Base-by-base conservation (phyloP, 805 yeast genomes). In the Aciculoconidium aculeatum region DNA sequence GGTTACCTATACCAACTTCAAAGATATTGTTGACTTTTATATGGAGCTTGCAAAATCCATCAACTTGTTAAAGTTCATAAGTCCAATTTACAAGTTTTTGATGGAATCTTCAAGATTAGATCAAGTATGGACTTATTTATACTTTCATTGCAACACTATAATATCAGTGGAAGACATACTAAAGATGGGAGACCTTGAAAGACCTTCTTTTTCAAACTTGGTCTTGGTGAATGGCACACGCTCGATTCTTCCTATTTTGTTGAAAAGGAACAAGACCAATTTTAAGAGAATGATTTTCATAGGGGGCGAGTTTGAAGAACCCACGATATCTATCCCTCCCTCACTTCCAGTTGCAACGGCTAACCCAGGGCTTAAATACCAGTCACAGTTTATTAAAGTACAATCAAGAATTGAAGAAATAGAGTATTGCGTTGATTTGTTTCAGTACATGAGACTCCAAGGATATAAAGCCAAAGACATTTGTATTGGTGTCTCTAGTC, bases 371-470 rank as follows among this genome's bases (percentile, higher is more conserved):
- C 33, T 37, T 23, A 30, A 31, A 22, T 11, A 25, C 16, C 21
- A 12, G n/a, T 9, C 23, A 1, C 44, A 40, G 20, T 30, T 28
- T n/a, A 28, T 49, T 3, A 15, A 30, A 7, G 42, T 36, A 1
- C 25, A 15, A 2, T 32, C 28, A 15, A 39, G 37, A 10, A 28
- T 47, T 10, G 49, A 42, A 28, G 48, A 74, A 38, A 78, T 77
- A 1, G 72, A 69, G 36, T 66, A 51, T 32, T 54, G 65, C 11
- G 70, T 70, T 10, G 48, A 54, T 1, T 35, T 72, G 5, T 72
- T 53, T 40, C 63, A 61, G 47, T 72, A 70, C 33, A 50, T 76
- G 65, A 41, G 68, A 4, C 35, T 61, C 3, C 30, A 62, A 12
- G 74, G 72, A 0, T 72, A 71, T 34, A 57, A 70, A 0, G 21